Evolutionary conservation across 1,139 yeast species (phyloP).

Genomic region (Candida mesenterica): DNA sequence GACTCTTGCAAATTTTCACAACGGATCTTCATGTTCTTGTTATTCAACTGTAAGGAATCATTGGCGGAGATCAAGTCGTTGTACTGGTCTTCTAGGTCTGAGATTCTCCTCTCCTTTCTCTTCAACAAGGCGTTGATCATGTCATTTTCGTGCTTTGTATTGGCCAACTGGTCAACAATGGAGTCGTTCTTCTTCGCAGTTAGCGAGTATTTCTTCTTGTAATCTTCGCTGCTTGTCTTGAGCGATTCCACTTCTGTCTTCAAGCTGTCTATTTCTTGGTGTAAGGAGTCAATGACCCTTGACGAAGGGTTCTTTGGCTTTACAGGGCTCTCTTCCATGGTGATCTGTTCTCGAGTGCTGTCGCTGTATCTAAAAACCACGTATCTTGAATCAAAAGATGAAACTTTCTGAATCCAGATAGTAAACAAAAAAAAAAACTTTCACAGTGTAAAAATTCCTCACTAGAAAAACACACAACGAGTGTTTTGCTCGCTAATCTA

Average conservation of each 20-base stretch:
- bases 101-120: constrained; percentile 62
- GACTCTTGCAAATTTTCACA: constrained; percentile 49
- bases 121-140: constrained; percentile 61
- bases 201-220: constrained; percentile 48
- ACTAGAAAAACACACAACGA: too few species aligned
- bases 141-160: constrained; percentile 69
- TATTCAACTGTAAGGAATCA: constrained; percentile 46
- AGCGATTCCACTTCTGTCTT: constrained; percentile 50
- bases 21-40: constrained; percentile 49
- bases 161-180: constrained; percentile 64
- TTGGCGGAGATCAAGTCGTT: constrained; percentile 44
- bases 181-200: constrained; percentile 54
- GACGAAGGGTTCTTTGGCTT: constrained; percentile 34
- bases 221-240: constrained; percentile 36
- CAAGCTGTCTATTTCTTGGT: constrained; percentile 50
- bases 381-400: not conserved
- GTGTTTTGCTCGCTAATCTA: too few species aligned
- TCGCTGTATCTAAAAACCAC: too few species aligned
- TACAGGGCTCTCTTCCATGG: constrained; percentile 12
- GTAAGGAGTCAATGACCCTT: constrained; percentile 58
- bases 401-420: too few species aligned
- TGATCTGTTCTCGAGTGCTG: constrained; percentile 1
- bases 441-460: too few species aligned
- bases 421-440: too few species aligned
- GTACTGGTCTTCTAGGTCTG: constrained; percentile 58